These are phyloP conservation scores for Penicillium antarcticum DNA, from an alignment of 495 filamentous ascomycete species.

Conservation along the genomic window DNA sequence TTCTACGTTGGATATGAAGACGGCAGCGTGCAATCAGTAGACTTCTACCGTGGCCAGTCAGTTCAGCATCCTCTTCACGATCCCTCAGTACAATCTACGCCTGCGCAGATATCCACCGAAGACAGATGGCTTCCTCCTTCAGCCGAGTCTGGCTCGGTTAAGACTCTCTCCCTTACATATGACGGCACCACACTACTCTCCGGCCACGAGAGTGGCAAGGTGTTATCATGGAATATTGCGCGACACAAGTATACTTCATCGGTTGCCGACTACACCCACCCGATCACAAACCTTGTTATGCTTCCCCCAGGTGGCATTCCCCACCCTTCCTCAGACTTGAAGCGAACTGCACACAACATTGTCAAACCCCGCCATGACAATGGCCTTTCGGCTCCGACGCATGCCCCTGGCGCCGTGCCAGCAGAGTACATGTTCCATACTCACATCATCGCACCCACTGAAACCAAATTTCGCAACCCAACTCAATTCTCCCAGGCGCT, in stretches of 20 bases:
- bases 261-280: conserved; percentile 66
- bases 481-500: conserved; percentile 49
- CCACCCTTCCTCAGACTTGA: conserved; percentile 24
- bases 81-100: conserved; percentile 48
- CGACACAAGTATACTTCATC: conserved; percentile 57
- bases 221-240: conserved; percentile 77
- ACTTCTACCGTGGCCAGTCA: conserved; percentile 63
- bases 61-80: conserved; percentile 53
- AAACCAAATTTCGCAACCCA: conserved; percentile 7
- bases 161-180: conserved; percentile 67
- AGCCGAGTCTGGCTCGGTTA: conserved; percentile 56
- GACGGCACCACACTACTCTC: conserved; percentile 79
- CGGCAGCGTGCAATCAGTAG: conserved; percentile 75
- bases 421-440: conserved; percentile 65
- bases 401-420: conserved; percentile 52
- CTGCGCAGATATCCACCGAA: conserved; percentile 53
- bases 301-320: conserved; percentile 61
- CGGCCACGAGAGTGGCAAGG: conserved; percentile 75
- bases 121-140: conserved; percentile 60
- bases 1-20: conserved; percentile 82
- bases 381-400: conserved; percentile 35
- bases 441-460: conserved; percentile 49
- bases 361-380: conserved; percentile 66
- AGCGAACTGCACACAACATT: conserved; percentile 56
- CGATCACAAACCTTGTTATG: conserved; percentile 75